Evolutionary conservation across 2,329 filamentous ascomycete species (phyloP).

Genomic region (Pestalotiopsis sp.): DNA sequence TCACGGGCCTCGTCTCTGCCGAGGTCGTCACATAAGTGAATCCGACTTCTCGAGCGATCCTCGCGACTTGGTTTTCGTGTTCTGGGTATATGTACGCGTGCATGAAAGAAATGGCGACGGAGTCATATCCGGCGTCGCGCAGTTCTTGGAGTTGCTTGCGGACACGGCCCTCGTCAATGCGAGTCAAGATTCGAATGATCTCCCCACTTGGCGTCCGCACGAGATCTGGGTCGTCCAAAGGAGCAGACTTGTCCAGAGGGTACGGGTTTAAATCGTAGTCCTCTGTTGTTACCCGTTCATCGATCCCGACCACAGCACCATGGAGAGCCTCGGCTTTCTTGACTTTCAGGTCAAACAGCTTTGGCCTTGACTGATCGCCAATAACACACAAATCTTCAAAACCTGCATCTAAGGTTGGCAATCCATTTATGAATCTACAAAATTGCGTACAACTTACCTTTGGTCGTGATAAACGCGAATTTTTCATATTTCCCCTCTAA

Average conservation of each 20-base stretch:
- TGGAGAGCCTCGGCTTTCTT: slow-evolving; percentile 70
- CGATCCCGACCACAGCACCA: slow-evolving; percentile 68
- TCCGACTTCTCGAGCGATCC: slow-evolving; percentile 63
- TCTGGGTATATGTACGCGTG: slow-evolving; percentile 73
- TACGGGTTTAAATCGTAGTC: slow-evolving; percentile 69
- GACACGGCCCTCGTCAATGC: slow-evolving; percentile 58
- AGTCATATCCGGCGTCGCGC: slow-evolving; percentile 59
- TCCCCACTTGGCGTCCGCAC: slow-evolving; percentile 68
- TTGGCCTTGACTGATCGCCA: slow-evolving; percentile 72
- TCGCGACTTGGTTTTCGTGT: slow-evolving; percentile 65
- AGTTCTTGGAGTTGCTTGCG: slow-evolving; percentile 60
- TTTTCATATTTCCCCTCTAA: slow-evolving; percentile 74
- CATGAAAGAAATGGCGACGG: slow-evolving; percentile 65
- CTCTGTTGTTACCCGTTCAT: slow-evolving; percentile 72
- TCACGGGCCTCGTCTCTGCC: slow-evolving; percentile 70
- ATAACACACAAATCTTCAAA: slow-evolving; percentile 75
- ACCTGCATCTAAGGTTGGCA: slow-evolving; percentile 15
- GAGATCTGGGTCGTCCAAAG: slow-evolving; percentile 44
- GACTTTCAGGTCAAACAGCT: slow-evolving; percentile 73
- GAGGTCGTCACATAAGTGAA: slow-evolving; percentile 71
- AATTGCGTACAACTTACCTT: slow-evolving; percentile 43
- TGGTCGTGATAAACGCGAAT: slow-evolving; percentile 72
- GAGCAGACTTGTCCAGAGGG: slow-evolving; percentile 47
- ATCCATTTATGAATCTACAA: background rate
- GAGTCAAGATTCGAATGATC: slow-evolving; percentile 66